Percentiles rank a stretch among this genome's conserved stretches.
phyloP scores from a whole-genome alignment of 2,329 filamentous ascomycete genomes.

The Diaporthe capsici region DNA sequence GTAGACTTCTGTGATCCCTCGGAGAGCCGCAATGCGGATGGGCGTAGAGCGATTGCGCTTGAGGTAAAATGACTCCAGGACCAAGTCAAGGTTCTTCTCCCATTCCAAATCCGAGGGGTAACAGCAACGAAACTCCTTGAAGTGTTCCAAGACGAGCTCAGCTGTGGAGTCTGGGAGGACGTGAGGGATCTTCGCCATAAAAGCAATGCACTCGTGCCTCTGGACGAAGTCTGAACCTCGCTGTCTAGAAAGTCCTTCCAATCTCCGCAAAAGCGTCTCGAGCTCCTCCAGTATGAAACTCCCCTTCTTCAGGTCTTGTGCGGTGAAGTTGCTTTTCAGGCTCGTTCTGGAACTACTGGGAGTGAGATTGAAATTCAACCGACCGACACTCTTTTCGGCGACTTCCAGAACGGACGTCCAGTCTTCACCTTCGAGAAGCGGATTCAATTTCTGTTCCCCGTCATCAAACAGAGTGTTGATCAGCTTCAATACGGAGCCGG shows the following conservation, averaged over 20 bases:
- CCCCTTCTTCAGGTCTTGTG: constrained; percentile 51
- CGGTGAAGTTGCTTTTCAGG: constrained; percentile 41
- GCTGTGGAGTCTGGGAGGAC: constrained; percentile 76
- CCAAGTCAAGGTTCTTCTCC: constrained; percentile 73
- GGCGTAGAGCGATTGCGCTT: constrained; percentile 72
- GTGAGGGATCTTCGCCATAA: constrained; percentile 74
- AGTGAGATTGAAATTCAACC: constrained; percentile 25
- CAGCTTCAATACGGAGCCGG: constrained; percentile 61
- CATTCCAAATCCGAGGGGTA: constrained; percentile 79
- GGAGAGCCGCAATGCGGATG: constrained; percentile 74
- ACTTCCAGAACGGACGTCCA: constrained; percentile 74
- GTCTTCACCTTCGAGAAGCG: constrained; percentile 74
- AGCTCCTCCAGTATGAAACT: constrained; percentile 60
- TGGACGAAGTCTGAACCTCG: constrained; percentile 71
- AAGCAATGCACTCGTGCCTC: constrained; percentile 75
- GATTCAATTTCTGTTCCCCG: constrained; percentile 65
- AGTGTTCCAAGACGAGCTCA: constrained; percentile 75
- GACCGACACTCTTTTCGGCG: constrained; percentile 64
- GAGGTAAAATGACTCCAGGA: constrained; percentile 75
- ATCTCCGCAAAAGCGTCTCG: constrained; percentile 59
- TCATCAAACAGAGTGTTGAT: constrained; percentile 70
- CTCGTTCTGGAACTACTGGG: constrained; percentile 24
- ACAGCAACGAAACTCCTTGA: constrained; percentile 77
- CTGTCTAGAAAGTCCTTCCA: constrained; percentile 64
- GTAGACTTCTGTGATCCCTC: constrained; percentile 71